Evolutionary conservation across 2,329 filamentous ascomycete species (phyloP).

Genomic region (Arthrobotrys musiformis): DNA sequence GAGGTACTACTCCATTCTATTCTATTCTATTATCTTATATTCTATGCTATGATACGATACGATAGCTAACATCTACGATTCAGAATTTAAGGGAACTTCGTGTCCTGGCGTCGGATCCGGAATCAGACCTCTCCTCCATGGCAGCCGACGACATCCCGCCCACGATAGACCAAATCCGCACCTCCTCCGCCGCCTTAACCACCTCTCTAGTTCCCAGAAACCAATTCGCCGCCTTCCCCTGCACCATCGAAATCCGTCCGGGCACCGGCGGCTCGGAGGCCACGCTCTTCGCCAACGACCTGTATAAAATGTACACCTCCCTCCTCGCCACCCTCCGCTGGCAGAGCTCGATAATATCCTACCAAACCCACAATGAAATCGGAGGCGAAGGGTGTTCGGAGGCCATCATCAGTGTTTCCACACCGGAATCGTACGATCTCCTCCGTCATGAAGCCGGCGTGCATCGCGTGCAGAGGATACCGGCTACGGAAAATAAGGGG

Average conservation of each 20-base stretch:
- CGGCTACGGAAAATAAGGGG: constrained; percentile 84
- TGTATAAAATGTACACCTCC: constrained; percentile 88
- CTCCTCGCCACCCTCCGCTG: constrained; percentile 72
- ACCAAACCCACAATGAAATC: constrained; percentile 69
- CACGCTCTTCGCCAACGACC: constrained; percentile 84
- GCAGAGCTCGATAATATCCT: constrained; percentile 57
- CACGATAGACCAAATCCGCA: constrained; percentile 71
- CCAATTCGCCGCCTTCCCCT: constrained; percentile 88
- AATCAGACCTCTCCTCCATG: constrained; percentile 70
- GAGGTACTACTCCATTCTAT: constrained; percentile 63
- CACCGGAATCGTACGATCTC: constrained; percentile 79
- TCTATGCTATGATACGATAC: no score
- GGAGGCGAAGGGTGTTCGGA: constrained; percentile 76
- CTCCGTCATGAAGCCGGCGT: constrained; percentile 92
- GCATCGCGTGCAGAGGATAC: constrained; percentile 92
- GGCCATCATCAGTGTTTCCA: constrained; percentile 84
- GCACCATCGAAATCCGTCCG: constrained; percentile 89
- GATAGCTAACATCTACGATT: constrained; percentile 56
- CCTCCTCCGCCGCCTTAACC: constrained; percentile 75
- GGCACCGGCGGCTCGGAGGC: constrained; percentile 93
- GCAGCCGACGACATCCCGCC: constrained; percentile 76
- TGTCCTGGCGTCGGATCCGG: constrained; percentile 77
- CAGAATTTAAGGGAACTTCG: constrained; percentile 75
- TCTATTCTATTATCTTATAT: neutral
- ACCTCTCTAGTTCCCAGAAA: constrained; percentile 84